Conservation (phyloP, 2,329 filamentous ascomycete species). For the Colletotrichum sp. region DNA sequence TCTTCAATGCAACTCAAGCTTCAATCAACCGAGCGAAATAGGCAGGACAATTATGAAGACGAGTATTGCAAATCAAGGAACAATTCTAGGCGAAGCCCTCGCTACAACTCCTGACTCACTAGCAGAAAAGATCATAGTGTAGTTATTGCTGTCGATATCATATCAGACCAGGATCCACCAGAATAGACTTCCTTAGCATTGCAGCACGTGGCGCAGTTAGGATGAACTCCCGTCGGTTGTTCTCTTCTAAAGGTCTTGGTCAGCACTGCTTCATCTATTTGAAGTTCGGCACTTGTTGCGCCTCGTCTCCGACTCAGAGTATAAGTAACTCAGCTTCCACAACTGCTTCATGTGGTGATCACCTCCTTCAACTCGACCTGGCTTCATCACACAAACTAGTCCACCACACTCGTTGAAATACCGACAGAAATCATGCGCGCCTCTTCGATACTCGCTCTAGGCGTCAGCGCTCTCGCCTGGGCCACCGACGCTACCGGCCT, state of each 20-base stretch:
- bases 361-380: not conserved
- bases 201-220: not conserved
- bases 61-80: not conserved
- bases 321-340: not conserved
- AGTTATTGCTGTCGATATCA: not conserved
- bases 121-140: not conserved
- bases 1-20: not conserved
- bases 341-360: not conserved
- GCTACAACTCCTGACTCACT: not conserved
- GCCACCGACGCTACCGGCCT: not conserved
- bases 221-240: not conserved
- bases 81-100: not conserved
- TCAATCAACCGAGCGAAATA: not conserved
- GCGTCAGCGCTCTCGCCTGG: slow-evolving; percentile 8
- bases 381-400: not conserved
- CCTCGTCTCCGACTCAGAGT: not conserved
- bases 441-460: not conserved
- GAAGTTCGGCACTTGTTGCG: not conserved
- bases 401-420: not conserved
- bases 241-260: not conserved
- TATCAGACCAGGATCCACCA: not conserved
- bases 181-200: slow-evolving; percentile 10
- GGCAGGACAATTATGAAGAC: not conserved
- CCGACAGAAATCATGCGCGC: not conserved
- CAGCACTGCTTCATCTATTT: not conserved